phyloP scores from a whole-genome alignment of 441 rosid species.

The Adansonia grandidieri region DNA sequence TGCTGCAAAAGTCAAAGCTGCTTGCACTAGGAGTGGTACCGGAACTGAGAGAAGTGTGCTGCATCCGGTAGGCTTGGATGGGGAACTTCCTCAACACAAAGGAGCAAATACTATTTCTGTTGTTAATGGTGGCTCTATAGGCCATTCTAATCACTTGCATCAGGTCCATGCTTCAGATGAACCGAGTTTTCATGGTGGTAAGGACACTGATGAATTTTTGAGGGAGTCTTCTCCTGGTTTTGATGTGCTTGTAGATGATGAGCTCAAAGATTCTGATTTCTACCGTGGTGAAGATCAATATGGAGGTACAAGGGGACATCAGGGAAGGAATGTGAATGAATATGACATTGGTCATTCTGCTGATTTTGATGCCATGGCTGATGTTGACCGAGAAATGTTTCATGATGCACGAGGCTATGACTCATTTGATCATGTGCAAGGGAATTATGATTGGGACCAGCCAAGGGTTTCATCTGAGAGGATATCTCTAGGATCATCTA shows the following conservation, averaged over 20 bases:
- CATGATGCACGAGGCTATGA: conserved; percentile 50
- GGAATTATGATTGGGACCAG: conserved; percentile 68
- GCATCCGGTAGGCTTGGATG: conserved; percentile 39
- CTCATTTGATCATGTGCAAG: conserved; percentile 53
- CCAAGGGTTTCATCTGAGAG: conserved; percentile 60
- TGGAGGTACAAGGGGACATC: conserved; percentile 55
- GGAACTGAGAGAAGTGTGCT: conserved; percentile 44
- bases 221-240: conserved; percentile 97
- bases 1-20: conserved; percentile 39
- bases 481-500: conserved; percentile 41
- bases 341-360: conserved; percentile 53
- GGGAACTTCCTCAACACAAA: conserved; percentile 50
- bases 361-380: conserved; percentile 54
- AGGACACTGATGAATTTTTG: conserved; percentile 67
- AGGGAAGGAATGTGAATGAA: conserved; percentile 62
- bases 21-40: conserved; percentile 38
- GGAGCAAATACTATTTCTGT: conserved; percentile 35
- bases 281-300: conserved; percentile 74
- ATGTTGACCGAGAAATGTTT: conserved; percentile 50
- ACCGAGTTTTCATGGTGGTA: conserved; percentile 55
- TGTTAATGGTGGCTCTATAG: conserved; percentile 45
- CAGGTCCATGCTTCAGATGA: conserved; percentile 55
- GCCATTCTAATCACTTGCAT: conserved; percentile 50
- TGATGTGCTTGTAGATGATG: conserved; percentile 94
- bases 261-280: conserved; percentile 65